These are phyloP conservation scores for Gymnopilus dilepis DNA, from an alignment of 768 basidiomycete genomes.

Conservation along the genomic window DNA sequence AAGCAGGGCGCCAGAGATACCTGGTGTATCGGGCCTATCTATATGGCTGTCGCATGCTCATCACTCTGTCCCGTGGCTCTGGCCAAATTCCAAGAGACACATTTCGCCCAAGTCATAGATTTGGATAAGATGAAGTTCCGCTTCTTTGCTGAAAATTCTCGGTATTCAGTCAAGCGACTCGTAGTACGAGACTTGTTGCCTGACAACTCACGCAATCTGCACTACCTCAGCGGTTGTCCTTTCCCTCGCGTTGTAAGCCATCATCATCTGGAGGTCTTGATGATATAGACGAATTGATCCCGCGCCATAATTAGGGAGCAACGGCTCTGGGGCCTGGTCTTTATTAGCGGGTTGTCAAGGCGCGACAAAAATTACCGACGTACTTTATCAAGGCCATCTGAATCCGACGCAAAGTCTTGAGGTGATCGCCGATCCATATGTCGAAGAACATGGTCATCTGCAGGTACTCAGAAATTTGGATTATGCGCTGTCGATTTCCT, in stretches of 20 bases:
- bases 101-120: slow-evolving; percentile 20
- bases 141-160: slow-evolving; percentile 11
- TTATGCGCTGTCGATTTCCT: background rate
- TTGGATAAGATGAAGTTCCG: slow-evolving; percentile 6
- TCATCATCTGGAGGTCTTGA: slow-evolving; percentile 53
- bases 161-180: background rate
- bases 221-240: slow-evolving; percentile 42
- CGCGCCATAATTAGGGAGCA: slow-evolving; percentile 53
- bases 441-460: slow-evolving; percentile 20
- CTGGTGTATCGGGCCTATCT: no score
- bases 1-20: no score
- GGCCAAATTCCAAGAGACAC: slow-evolving; percentile 15
- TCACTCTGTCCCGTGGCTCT: no score
- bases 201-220: slow-evolving; percentile 11
- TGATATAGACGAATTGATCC: slow-evolving; percentile 47
- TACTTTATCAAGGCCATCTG: slow-evolving; percentile 23
- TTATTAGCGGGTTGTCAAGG: background rate
- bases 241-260: slow-evolving; percentile 46
- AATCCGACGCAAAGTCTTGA: slow-evolving; percentile 15
- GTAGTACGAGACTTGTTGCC: no score
- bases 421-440: slow-evolving; percentile 9
- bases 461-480: background rate
- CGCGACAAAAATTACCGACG: background rate
- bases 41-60: no score
- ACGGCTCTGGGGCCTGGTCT: slow-evolving; percentile 43